phyloP scores from a whole-genome alignment of 208 protist species.

The Leishmania guyanensis region DNA sequence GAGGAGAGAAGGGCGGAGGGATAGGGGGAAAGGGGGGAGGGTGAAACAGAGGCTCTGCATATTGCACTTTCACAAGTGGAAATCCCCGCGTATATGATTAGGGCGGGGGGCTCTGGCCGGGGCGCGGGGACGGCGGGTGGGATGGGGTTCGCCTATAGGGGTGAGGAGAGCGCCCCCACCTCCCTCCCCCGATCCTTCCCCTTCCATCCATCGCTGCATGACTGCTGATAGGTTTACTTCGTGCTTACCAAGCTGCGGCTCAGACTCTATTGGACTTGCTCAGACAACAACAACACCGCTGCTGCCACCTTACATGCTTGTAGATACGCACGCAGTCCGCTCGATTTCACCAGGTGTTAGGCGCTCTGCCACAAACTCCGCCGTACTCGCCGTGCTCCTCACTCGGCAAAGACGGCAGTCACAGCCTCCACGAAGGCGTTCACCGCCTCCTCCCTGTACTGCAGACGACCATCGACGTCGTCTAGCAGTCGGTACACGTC shows the following conservation, averaged over 20 bases:
- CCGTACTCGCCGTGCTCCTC: neutral
- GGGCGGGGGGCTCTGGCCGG: neutral
- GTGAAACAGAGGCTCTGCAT: neutral
- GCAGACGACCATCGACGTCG: slow-evolving; percentile 44
- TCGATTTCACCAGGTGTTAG: neutral
- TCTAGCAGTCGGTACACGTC: slow-evolving; percentile 74
- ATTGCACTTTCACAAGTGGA: neutral
- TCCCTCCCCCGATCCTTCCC: neutral
- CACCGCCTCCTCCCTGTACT: slow-evolving; percentile 46
- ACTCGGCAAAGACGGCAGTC: slow-evolving; percentile 17
- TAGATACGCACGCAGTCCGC: neutral
- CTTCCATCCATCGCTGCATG: neutral
- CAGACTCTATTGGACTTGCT: neutral
- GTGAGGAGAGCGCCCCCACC: neutral
- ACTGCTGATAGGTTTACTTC: neutral
- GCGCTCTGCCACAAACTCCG: neutral
- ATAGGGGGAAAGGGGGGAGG: no score
- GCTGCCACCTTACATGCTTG: neutral
- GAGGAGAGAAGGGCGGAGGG: neutral
- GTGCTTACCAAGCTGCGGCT: neutral
- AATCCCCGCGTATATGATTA: neutral
- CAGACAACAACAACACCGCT: neutral
- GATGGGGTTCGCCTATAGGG: neutral
- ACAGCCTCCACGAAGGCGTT: slow-evolving; percentile 50
- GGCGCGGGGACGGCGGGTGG: neutral